Evolutionary conservation across 352 stramenopile species (phyloP), one percentile per base, ranked within the genome.

Genomic region (Discostella stelligera): DNA sequence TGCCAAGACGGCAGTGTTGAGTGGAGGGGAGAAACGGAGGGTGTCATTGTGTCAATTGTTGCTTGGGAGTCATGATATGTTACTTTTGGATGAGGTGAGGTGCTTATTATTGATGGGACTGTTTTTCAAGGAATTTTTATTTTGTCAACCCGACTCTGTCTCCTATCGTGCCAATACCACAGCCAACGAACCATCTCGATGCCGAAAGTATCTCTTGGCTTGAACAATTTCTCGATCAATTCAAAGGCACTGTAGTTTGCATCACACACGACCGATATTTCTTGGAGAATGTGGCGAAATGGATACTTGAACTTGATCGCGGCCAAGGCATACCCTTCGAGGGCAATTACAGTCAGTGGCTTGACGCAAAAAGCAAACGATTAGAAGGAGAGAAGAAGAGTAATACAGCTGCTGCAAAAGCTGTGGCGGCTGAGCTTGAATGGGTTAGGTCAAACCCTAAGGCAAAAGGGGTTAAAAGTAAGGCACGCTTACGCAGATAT

Each of bases 211-310:
- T 99, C 74, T 85, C 88, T 30, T 99, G 97, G 97, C 90, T 99
- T 23, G 96, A 99, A 82, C 82, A 85, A 61, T 99, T 98, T 79
- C 88, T 99, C 66, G 93, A 95, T 66, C 89, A 94, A 59, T 99
- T 98, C 84, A 93, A 94, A 53, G 95, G 96, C 66, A 99, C 97
- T 0, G 96, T 99, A 64, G 91, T 99, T 20, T 97, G 95, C 30
- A 98, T 99, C 77, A 99, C 97, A 23, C 97, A 99, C 89, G 97
- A 99, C 82, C 91, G 96, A 20, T 98, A 99, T 85, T 99, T 99
- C 79, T 74, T 99, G 25, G 96, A 99, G 77, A 98, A 98, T 77
- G 96, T 98, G 4, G 95, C 95, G 7, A 90, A 95, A 23, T 98
- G 96, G 95, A 98, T 99, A 70, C 83, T 99, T 2, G 96, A 99